Base-by-base conservation (phyloP, 2,329 filamentous ascomycete species). In the Anisogramma anomala region DNA sequence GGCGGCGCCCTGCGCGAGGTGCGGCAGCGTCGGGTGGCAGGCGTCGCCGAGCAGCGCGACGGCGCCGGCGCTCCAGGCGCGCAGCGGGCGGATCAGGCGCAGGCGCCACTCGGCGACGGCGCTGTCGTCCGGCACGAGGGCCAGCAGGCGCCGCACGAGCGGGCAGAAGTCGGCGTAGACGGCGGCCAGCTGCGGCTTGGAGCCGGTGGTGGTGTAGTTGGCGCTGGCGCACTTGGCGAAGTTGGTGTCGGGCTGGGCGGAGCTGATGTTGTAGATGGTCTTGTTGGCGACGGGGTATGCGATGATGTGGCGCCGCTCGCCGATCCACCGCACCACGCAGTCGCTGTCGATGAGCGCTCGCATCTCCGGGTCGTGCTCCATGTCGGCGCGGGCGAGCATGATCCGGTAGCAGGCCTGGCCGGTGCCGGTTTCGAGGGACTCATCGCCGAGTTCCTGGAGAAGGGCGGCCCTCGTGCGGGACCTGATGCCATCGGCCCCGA, bases 341-440 rank as follows among this genome's bases (percentile, higher is more conserved):
- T 85, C 73, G 32, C 70, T 67, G 50, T 84, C 74, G 17, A 88
- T 66, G 8, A 87, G 68, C n/a, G 63, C 68, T 39, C 80, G 64
- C 35, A 86, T 65, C 48, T 84, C 79, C 0, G 80, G 71, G 50
- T 87, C 81, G 17, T 71, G 50, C 42, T 68, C 48, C 33, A 88
- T 82, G 44, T 80, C 68, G 22, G 74, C 69, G 10, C 82, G 74
- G 1, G 71, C 73, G 14, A 88, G 68, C 74, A 88, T 82, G 59
- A 88, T 84, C 10, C 83, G 74, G 63, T 88, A 88, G 3, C 82
- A 81, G 0, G 84, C 83, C 61, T 87, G 80, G 3, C 80, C 76
- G 0, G 82, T 85, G 46, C 84, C 79, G 45, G 76, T 65, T 50
- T 80, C 73, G 40, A 74, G 65, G 17, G 70, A 70, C 5, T 61